Conservation (phyloP, 1,284 basidiomycete species). For the Pyrrhoderma lamaoense region DNA sequence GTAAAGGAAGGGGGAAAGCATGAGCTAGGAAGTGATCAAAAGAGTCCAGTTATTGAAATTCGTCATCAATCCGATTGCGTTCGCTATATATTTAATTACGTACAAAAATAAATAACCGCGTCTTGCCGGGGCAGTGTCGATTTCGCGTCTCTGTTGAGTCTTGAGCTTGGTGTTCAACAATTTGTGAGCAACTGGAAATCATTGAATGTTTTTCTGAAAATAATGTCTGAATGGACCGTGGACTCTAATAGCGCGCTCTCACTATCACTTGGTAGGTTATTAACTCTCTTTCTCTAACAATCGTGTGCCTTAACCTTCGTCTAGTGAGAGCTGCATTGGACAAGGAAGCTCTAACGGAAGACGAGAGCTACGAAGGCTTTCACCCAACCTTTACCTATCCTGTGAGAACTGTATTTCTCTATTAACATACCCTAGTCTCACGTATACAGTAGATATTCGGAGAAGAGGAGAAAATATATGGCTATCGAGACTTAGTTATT, state of each 20-base stretch:
- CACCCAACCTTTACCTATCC: conserved; percentile 86
- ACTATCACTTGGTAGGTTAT: conserved; percentile 58
- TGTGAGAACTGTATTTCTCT: conserved; percentile 34
- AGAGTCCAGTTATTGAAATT: too few species aligned
- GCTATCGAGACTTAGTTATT: conserved; percentile 78
- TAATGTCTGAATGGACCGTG: conserved; percentile 57
- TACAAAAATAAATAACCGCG: too few species aligned
- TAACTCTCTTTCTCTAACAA: neutral
- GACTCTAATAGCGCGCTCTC: conserved; percentile 74
- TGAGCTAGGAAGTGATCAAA: too few species aligned
- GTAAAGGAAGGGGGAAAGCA: too few species aligned
- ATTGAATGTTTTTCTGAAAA: too few species aligned
- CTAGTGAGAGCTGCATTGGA: conserved; percentile 60
- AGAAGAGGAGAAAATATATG: conserved; percentile 94
- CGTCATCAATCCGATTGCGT: too few species aligned
- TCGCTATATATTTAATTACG: too few species aligned
- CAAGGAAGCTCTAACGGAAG: conserved; percentile 50
- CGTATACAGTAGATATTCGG: conserved; percentile 67
- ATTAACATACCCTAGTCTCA: conserved; percentile 9
- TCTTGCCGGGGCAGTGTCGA: too few species aligned
- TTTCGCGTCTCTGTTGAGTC: too few species aligned
- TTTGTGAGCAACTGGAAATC: too few species aligned
- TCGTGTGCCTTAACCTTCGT: neutral
- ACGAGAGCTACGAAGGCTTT: conserved; percentile 58
- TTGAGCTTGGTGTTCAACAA: too few species aligned